Base-by-base conservation (phyloP, 805 yeast genomes). In the Kazachstania africana region DNA sequence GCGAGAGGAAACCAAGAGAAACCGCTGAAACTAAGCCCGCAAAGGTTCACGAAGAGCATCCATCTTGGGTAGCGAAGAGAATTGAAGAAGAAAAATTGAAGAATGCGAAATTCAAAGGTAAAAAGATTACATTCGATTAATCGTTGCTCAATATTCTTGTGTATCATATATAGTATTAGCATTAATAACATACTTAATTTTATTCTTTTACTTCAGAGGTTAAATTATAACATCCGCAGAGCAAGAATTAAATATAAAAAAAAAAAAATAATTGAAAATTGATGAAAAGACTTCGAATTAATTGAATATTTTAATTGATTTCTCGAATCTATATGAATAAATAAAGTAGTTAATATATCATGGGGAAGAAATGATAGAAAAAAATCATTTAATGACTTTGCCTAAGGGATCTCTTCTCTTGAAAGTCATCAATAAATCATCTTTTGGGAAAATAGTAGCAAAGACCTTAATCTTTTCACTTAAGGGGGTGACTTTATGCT, bases 391-490 rank as follows among this genome's bases (percentile, higher is more conserved):
- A 20, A 29, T 31, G 24, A 47, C 36, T 43, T 54, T 40, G 28
- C 61, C 61, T 23, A 57, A 35, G 37, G 67, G 68, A 39, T 80
- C 80, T 62, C 91, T 74, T 44, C 53, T 63, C 29, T 63, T 66
- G 66, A 87, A 88, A 45, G 75, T 65, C 55, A 91, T 62, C 42
- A 82, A 72, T 53, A 94, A 74, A 57, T 91, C 95, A 61, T 91
- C 98, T 57, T 83, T 75, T 17, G 98, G 98, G 80, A 91, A 91
- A 54, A 91, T 85, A 13, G 98, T 91, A 17, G 98, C 98, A 56
- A 91, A 91, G 24, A 91, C 97, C 53, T 84, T 82, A 51, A 91
- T 85, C 51, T 84, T 77, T 63, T 91, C 98, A 45, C 88, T 76
- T 44, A 78, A 64, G 26, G 77, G 79, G 16, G 98, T 91, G 28